These are phyloP conservation scores for Aegilops bicornis DNA, from an alignment of 176 grass and related monocot genomes.

Conservation along the genomic window DNA sequence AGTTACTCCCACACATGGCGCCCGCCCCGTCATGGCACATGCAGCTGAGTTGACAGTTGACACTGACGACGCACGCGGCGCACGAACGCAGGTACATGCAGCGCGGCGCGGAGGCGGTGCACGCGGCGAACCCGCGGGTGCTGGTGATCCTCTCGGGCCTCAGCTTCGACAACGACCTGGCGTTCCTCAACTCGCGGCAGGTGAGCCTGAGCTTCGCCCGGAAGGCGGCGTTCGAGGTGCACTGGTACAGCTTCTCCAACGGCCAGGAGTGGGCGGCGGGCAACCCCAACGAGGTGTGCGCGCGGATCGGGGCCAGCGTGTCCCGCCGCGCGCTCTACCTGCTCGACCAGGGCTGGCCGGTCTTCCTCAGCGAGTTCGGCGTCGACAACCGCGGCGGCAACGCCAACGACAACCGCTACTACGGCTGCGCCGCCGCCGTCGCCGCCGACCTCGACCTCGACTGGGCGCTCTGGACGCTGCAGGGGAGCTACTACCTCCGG, in stretches of 20 bases:
- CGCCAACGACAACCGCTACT: constrained; percentile 73
- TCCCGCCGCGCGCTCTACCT: constrained; percentile 69
- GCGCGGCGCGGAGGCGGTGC: constrained; percentile 76
- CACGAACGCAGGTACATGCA: constrained; percentile 73
- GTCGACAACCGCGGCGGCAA: constrained; percentile 78
- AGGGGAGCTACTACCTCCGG: constrained; percentile 85
- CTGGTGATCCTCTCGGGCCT: constrained; percentile 83
- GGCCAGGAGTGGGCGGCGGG: constrained; percentile 45
- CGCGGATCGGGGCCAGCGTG: constrained; percentile 37
- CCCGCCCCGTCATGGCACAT: background rate
- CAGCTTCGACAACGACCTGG: constrained; percentile 78
- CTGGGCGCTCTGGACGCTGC: constrained; percentile 88
- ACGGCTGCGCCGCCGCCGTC: constrained; percentile 57
- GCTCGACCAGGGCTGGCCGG: constrained; percentile 52
- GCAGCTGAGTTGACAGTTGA: background rate
- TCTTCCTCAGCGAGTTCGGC: constrained; percentile 90
- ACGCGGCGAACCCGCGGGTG: constrained; percentile 56
- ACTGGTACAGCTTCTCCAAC: constrained; percentile 96
- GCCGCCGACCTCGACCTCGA: constrained; percentile 75
- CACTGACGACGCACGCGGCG: background rate
- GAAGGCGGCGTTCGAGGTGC: constrained; percentile 83
- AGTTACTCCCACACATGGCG: background rate
- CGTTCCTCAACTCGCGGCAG: constrained; percentile 53
- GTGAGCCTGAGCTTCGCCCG: constrained; percentile 55
- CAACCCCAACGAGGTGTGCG: constrained; percentile 82